phyloP scores from a whole-genome alignment of 441 rosid species.

The Syzygium malaccense region DNA sequence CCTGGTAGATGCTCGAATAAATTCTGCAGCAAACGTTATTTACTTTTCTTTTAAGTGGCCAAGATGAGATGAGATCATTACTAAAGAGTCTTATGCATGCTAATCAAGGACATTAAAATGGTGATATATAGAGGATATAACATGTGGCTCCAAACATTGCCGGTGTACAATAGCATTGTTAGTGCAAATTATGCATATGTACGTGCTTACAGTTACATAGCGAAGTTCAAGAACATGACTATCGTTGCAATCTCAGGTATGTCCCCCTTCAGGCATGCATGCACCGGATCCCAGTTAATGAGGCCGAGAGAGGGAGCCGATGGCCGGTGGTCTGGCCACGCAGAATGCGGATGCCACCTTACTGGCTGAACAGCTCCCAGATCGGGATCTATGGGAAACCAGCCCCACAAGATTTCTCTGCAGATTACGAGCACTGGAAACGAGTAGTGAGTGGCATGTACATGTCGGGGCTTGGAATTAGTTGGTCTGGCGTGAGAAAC shows the following conservation, averaged over 20 bases:
- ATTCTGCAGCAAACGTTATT: not conserved
- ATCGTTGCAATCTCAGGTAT: slow-evolving; percentile 35
- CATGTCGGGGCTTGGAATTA: slow-evolving; percentile 72
- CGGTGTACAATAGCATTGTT: not conserved
- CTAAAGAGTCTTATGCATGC: not conserved
- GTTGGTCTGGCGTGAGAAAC: slow-evolving; percentile 77
- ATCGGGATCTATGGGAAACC: slow-evolving; percentile 90
- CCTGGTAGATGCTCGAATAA: slow-evolving; percentile 41
- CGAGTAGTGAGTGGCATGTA: slow-evolving; percentile 58
- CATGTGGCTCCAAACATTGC: not conserved
- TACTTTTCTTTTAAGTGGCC: not conserved
- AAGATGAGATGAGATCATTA: not conserved
- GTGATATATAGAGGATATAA: not conserved
- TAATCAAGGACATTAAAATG: not conserved
- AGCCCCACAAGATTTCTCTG: slow-evolving; percentile 65
- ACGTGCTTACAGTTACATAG: not conserved
- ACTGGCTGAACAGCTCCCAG: slow-evolving; percentile 79
- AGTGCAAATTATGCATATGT: not conserved
- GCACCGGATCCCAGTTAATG: slow-evolving; percentile 47
- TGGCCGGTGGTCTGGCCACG: slow-evolving; percentile 87
- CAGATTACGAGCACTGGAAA: slow-evolving; percentile 80
- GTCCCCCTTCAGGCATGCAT: slow-evolving; percentile 83
- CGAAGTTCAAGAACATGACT: not conserved
- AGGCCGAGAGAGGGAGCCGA: slow-evolving; percentile 44
- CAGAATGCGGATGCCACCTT: slow-evolving; percentile 58